A percentile compares a stretch with the other conserved stretches of the same genome.
Conservation (phyloP, 1,284 basidiomycete species). For the Cutaneotrichosporon sp. region DNA sequence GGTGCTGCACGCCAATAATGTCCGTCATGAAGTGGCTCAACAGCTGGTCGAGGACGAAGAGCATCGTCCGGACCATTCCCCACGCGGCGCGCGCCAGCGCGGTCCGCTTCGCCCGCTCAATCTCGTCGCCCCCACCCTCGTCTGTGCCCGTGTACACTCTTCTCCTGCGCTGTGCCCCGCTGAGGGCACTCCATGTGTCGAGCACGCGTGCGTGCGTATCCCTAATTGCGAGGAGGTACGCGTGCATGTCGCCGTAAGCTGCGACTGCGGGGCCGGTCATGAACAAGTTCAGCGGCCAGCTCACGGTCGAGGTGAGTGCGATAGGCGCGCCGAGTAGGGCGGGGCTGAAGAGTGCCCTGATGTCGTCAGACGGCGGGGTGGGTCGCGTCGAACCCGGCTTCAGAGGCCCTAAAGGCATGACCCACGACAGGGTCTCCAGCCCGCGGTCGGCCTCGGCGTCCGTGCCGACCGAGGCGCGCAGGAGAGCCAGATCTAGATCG, state of each 20-base stretch:
- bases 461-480: constrained; percentile 76
- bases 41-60: constrained; percentile 77
- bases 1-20: constrained; percentile 78
- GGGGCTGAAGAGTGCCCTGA: constrained; percentile 58
- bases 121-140: constrained; percentile 74
- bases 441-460: constrained; percentile 72
- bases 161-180: constrained; percentile 71
- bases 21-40: constrained; percentile 82
- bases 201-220: constrained; percentile 75
- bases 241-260: constrained; percentile 70
- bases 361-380: constrained; percentile 43
- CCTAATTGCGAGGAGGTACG: constrained; percentile 74
- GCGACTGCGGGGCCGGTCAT: constrained; percentile 68
- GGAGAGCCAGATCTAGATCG: constrained; percentile 56
- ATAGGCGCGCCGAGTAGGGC: constrained; percentile 73
- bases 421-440: constrained; percentile 64
- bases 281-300: constrained; percentile 86
- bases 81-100: constrained; percentile 69
- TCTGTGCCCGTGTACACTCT: constrained; percentile 77
- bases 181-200: constrained; percentile 73
- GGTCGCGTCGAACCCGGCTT: constrained; percentile 54
- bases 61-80: constrained; percentile 79
- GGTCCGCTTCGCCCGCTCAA: constrained; percentile 55
- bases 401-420: constrained; percentile 68
- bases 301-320: constrained; percentile 61